phyloP scores from a whole-genome alignment of 2,329 filamentous ascomycete species.

The Colletotrichum sp. region DNA sequence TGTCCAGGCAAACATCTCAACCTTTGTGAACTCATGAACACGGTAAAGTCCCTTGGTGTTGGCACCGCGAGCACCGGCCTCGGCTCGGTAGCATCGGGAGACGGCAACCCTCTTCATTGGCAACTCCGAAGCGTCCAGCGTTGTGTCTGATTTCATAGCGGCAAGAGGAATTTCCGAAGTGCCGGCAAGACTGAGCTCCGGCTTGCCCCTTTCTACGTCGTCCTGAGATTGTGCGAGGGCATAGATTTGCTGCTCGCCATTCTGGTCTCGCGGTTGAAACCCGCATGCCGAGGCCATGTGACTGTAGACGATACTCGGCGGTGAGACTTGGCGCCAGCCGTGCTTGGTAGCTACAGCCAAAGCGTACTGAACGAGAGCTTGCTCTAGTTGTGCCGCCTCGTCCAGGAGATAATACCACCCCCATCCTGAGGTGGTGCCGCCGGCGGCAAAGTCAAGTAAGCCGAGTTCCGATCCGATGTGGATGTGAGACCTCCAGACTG shows the following conservation, averaged over 20 bases:
- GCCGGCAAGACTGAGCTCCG: constrained; percentile 78
- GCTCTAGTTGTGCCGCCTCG: constrained; percentile 91
- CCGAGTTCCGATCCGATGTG: constrained; percentile 86
- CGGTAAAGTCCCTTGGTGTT: constrained; percentile 95
- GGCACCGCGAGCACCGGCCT: constrained; percentile 87
- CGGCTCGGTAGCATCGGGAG: constrained; percentile 93
- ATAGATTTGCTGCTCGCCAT: constrained; percentile 94
- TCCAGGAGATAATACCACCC: constrained; percentile 98
- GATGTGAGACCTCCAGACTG: constrained; percentile 76
- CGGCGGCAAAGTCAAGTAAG: constrained; percentile 87
- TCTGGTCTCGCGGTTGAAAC: constrained; percentile 89
- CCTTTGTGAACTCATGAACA: constrained; percentile 98
- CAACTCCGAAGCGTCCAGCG: constrained; percentile 67
- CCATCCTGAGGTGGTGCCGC: constrained; percentile 87
- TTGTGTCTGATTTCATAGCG: constrained; percentile 81
- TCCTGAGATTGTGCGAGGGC: constrained; percentile 69
- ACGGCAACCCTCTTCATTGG: constrained; percentile 83
- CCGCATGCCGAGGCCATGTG: constrained; percentile 92
- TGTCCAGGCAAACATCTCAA: constrained; percentile 97
- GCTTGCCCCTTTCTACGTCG: constrained; percentile 66
- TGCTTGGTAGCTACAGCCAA: constrained; percentile 72
- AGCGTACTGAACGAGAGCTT: constrained; percentile 88
- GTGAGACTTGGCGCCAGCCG: constrained; percentile 82
- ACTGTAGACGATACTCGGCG: constrained; percentile 89
- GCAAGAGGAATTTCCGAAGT: constrained; percentile 96